These are phyloP conservation scores for Sphenostylis stenocarpa DNA, from an alignment of 306 rosid genomes.

Conservation along the genomic window DNA sequence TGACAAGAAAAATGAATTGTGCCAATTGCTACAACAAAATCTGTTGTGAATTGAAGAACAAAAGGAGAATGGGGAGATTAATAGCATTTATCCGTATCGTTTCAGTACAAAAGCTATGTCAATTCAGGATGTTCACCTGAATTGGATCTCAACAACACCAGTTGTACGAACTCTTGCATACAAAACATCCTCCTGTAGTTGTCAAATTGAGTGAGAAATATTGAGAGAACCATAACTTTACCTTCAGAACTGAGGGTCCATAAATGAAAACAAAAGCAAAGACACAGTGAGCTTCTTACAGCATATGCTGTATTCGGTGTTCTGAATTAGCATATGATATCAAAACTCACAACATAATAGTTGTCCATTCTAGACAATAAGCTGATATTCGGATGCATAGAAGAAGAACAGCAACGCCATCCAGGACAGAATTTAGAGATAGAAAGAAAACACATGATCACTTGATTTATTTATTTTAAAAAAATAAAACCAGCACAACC, in stretches of 20 bases:
- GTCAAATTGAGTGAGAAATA: constrained; percentile 24
- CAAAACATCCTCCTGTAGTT: constrained; percentile 88
- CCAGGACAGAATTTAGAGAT: not conserved
- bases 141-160: constrained; percentile 98
- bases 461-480: not conserved
- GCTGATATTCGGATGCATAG: not conserved
- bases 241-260: constrained; percentile 13
- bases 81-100: not conserved
- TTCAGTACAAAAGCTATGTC: constrained; percentile 3
- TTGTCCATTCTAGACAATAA: not conserved
- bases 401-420: not conserved
- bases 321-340: not conserved
- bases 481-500: not conserved
- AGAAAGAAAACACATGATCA: not conserved
- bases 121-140: constrained; percentile 64
- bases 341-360: not conserved
- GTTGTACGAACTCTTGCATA: constrained; percentile 98
- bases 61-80: not conserved
- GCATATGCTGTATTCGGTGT: not conserved
- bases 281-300: not conserved
- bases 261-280: not conserved
- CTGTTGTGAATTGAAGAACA: not conserved
- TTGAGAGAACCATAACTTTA: constrained; percentile 1
- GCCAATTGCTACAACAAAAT: not conserved
- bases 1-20: not conserved